Evolutionary conservation across 1,284 basidiomycete species (phyloP).

Genomic region (Termitomyces sp.): DNA sequence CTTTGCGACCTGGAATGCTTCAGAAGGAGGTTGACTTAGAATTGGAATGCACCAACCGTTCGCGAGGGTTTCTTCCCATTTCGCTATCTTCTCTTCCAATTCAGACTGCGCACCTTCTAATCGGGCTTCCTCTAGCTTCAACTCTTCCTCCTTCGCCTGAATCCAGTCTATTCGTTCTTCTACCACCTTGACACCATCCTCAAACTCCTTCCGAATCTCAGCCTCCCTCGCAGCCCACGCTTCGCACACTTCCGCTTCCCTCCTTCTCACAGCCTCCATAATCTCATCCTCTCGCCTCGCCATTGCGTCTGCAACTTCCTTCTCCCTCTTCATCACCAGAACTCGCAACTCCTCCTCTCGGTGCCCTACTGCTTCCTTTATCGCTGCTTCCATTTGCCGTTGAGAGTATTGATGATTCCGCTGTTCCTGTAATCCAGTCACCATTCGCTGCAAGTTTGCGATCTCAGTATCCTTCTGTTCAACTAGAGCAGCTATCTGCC

Average conservation of each 20-base stretch:
- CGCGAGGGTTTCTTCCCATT: conserved; percentile 33
- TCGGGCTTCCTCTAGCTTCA: conserved; percentile 46
- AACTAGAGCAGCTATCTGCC: conserved; percentile 39
- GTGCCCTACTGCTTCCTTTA: conserved; percentile 55
- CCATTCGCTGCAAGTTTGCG: conserved; percentile 38
- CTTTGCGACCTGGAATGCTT: conserved; percentile 33
- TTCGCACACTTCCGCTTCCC: conserved; percentile 65
- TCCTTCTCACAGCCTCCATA: conserved; percentile 56
- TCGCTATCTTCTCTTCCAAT: conserved; percentile 40
- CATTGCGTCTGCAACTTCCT: conserved; percentile 63
- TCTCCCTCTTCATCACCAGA: conserved; percentile 62
- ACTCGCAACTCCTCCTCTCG: conserved; percentile 64
- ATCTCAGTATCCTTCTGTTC: conserved; percentile 59
- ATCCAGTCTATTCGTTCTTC: conserved; percentile 54
- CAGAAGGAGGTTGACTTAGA: not conserved
- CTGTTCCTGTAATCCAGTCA: conserved; percentile 33
- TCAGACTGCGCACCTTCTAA: conserved; percentile 41
- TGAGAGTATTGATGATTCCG: conserved; percentile 29
- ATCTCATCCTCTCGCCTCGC: conserved; percentile 68
- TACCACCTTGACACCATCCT: conserved; percentile 40
- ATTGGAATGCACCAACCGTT: conserved; percentile 27
- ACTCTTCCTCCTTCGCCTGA: conserved; percentile 42
- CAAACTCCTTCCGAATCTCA: conserved; percentile 46
- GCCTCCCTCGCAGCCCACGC: conserved; percentile 58
- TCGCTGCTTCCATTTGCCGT: conserved; percentile 43